Conservation (phyloP, 306 rosid genomes). For the Astragalus membranaceus region DNA sequence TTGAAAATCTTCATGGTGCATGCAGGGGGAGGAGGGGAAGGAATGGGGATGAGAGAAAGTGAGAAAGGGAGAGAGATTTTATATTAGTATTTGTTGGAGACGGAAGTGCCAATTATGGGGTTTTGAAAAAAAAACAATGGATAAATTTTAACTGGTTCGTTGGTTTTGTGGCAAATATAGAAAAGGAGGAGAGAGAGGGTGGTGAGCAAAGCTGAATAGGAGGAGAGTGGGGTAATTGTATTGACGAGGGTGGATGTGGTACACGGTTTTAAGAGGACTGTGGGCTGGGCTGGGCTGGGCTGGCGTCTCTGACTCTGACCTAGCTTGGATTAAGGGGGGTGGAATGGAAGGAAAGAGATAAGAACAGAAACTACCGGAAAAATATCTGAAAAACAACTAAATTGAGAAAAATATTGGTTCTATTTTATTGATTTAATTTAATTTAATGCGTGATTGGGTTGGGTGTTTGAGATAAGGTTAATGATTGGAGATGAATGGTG, state of each 20-base stretch:
- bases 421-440: neutral
- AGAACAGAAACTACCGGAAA: neutral
- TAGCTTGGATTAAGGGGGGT: neutral
- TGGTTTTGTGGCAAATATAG: neutral
- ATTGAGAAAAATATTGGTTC: neutral
- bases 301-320: neutral
- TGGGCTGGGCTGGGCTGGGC: neutral
- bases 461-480: neutral
- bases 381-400: neutral
- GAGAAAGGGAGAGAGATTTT: neutral
- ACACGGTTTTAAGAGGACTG: neutral
- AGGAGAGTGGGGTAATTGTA: neutral
- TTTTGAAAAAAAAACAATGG: neutral
- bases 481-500: constrained; percentile 17
- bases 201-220: neutral
- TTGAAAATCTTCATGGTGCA: constrained; percentile 30
- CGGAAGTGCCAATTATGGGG: neutral
- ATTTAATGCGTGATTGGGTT: neutral
- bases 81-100: neutral
- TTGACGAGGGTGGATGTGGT: neutral
- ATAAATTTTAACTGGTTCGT: neutral
- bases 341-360: neutral
- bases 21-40: neutral
- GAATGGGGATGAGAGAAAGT: neutral
- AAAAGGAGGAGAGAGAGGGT: neutral